Evolutionary conservation across 371 early-diverging fungal species (phyloP).

Genomic region (Apophysomyces ossiformis): DNA sequence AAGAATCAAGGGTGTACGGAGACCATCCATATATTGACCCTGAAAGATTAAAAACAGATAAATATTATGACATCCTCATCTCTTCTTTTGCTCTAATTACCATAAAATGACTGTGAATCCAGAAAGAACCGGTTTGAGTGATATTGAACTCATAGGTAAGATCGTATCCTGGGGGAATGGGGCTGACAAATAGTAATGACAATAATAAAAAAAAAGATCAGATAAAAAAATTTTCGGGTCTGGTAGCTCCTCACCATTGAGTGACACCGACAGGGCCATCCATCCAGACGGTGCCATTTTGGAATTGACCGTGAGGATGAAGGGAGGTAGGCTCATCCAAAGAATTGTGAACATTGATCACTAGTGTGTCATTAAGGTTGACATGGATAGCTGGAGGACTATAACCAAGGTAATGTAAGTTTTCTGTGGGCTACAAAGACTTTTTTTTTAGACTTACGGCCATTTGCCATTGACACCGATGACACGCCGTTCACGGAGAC

Average conservation of each 20-base stretch:
- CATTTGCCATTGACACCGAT: slow-evolving; percentile 79
- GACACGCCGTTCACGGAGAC: slow-evolving; percentile 62
- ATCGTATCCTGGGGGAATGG: slow-evolving; percentile 54
- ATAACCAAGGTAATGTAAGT: slow-evolving; percentile 11
- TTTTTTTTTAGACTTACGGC: slow-evolving; percentile 60
- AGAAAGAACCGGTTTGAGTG: slow-evolving; percentile 72
- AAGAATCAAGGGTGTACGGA: slow-evolving; percentile 74
- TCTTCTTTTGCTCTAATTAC: slow-evolving; percentile 10
- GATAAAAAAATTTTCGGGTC: background rate
- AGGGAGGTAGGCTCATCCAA: slow-evolving; percentile 60
- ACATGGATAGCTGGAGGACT: slow-evolving; percentile 56
- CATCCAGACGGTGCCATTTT: slow-evolving; percentile 62
- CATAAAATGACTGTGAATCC: slow-evolving; percentile 71
- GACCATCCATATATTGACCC: slow-evolving; percentile 81
- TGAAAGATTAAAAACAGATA: background rate
- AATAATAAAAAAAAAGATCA: background rate
- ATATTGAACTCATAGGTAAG: slow-evolving; percentile 69
- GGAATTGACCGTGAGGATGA: slow-evolving; percentile 78
- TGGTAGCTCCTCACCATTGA: slow-evolving; percentile 49
- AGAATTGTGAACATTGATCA: slow-evolving; percentile 64
- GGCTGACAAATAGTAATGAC: slow-evolving; percentile 17
- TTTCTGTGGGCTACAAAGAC: background rate
- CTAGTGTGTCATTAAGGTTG: slow-evolving; percentile 59
- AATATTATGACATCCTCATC: background rate
- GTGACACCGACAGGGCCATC: slow-evolving; percentile 73